Base-by-base conservation (phyloP, 345 rosid species). In the Anacardium occidentale region DNA sequence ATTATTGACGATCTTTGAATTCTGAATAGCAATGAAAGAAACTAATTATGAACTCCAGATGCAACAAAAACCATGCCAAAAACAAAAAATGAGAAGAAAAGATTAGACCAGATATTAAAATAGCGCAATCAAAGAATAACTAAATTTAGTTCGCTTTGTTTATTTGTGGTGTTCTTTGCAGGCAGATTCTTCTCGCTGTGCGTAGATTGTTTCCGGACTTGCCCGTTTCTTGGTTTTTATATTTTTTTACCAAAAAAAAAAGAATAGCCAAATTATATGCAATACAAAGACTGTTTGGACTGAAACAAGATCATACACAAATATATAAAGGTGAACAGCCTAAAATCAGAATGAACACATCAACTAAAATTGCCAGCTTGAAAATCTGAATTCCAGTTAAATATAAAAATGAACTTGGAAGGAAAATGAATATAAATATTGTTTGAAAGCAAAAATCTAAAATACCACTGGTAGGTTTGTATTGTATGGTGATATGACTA, bases 1-100 rank as follows among this genome's bases (percentile, higher is more conserved):
- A 59, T 93, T 85, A 71, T 85, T 85, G 24, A 85, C 86, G 54
- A 88, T 78, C 26, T 82, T 75, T 4, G 86, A 82, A 64, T 79
- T 85, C 98, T 93, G 90, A 0, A 77, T 57, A 52, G 50, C 1
- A 9, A 48, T 0, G 8, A 29, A 61, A 10, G 22, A 61, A 18
- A 55, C 9, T 71, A 64, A 1, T 18, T 62, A 42, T 64, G 71
- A 37, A 37, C 58, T 44, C 40, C 10, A 6, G 25, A 6, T 32
- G 18, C 11, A 14, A n/a, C 17, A 34, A 32, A 50, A 25, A 18
- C 32, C 56, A 63, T 9, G 45, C 48, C 34, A 37, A 32, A 40
- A 24, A 18, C 12, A 1, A 26, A 3, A 54, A 65, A 34, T 2
- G 12, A 44, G 48, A 7, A 10, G 37, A 59, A 59, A 48, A 0